These are phyloP conservation scores for Ganoderma sinense DNA, from an alignment of 1,284 basidiomycete species.

Conservation along the genomic window DNA sequence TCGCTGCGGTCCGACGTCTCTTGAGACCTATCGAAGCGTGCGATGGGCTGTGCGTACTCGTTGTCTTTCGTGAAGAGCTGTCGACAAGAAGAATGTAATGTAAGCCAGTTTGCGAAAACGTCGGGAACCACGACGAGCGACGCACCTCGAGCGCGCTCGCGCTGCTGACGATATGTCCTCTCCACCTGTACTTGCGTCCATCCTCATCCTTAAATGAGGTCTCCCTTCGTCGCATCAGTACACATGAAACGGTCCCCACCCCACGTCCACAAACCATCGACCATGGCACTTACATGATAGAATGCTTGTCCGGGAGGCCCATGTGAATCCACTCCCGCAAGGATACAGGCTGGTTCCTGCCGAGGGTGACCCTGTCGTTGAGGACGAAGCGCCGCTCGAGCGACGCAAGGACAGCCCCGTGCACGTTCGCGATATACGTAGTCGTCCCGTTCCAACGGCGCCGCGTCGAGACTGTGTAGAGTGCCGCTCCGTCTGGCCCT, in stretches of 20 bases:
- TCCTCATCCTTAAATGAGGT: slow-evolving; percentile 40
- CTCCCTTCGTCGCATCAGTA: neutral
- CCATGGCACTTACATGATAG: slow-evolving; percentile 41
- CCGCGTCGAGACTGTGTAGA: slow-evolving; percentile 48
- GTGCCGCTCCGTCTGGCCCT: slow-evolving; percentile 34
- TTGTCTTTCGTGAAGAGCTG: slow-evolving; percentile 5
- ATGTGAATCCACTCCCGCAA: slow-evolving; percentile 49
- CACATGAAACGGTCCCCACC: neutral
- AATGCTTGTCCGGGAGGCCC: slow-evolving; percentile 46
- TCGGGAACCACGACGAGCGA: neutral
- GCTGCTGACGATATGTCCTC: neutral
- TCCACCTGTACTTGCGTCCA: slow-evolving; percentile 49
- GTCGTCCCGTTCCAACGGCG: slow-evolving; percentile 37
- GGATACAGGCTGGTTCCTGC: slow-evolving; percentile 25
- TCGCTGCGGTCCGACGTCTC: neutral
- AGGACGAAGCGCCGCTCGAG: slow-evolving; percentile 32
- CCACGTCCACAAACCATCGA: neutral
- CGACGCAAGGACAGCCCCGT: slow-evolving; percentile 34
- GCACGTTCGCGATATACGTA: slow-evolving; percentile 41
- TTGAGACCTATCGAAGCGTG: neutral
- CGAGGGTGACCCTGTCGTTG: slow-evolving; percentile 30
- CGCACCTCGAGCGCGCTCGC: neutral
- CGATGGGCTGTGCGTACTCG: neutral
- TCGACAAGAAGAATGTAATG: neutral
- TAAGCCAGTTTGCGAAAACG: neutral